Evolutionary conservation across 176 grass and related monocot genomes (phyloP).

Genomic region (Avena eriantha): DNA sequence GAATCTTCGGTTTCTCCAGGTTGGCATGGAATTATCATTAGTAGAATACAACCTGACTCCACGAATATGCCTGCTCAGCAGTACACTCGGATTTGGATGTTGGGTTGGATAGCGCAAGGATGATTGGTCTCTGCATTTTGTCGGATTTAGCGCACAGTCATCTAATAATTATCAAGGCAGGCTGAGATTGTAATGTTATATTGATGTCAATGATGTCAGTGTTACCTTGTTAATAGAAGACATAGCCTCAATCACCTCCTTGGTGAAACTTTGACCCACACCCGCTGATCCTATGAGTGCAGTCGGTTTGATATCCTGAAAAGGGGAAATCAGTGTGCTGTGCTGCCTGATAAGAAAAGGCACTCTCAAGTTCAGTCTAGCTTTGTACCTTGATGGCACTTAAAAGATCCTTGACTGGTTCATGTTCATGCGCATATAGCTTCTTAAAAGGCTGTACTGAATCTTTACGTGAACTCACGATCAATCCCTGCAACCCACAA

Average conservation of each 20-base stretch:
- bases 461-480: constrained; percentile 75
- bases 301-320: constrained; percentile 73
- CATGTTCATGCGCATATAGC: constrained; percentile 87
- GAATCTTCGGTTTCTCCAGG: background rate
- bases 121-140: constrained; percentile 77
- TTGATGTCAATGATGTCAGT: background rate
- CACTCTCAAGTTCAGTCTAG: constrained; percentile 5
- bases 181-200: background rate
- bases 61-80: constrained; percentile 86
- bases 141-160: constrained; percentile 16
- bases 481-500: constrained; percentile 66
- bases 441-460: constrained; percentile 88
- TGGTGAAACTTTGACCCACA: constrained; percentile 87
- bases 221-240: constrained; percentile 80
- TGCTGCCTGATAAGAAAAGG: background rate
- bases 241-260: constrained; percentile 81
- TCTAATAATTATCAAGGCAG: background rate
- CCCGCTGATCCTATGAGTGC: constrained; percentile 81
- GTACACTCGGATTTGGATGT: constrained; percentile 90
- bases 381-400: constrained; percentile 75
- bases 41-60: constrained; percentile 73
- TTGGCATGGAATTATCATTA: background rate
- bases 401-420: constrained; percentile 68
- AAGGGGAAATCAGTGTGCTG: background rate
- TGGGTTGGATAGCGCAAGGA: constrained; percentile 87